Evolutionary conservation across 164 flowering plant genomes (phyloP).

Genomic region (Annona cherimola): DNA sequence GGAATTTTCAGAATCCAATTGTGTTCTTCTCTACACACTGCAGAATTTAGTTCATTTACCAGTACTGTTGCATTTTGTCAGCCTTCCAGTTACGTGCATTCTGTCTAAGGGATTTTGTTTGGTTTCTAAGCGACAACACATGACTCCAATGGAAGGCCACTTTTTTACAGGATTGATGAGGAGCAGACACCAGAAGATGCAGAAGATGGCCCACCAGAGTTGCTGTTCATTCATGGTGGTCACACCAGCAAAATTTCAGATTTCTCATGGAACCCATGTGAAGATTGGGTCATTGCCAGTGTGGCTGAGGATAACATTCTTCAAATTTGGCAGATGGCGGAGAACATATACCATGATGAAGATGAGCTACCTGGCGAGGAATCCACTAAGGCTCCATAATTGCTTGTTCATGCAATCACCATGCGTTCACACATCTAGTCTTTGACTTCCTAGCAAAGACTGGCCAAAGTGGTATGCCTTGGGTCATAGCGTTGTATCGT

Average conservation of each 20-base stretch:
- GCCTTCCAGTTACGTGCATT: not conserved
- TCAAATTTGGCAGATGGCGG: slow-evolving; percentile 99
- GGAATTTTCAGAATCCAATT: not conserved
- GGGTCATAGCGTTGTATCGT: no score
- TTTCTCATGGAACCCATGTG: slow-evolving; percentile 98
- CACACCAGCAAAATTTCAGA: slow-evolving; percentile 96
- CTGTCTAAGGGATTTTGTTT: not conserved
- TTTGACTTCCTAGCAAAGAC: no score
- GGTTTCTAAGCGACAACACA: not conserved
- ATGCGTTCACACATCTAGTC: not conserved
- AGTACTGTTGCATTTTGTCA: no score
- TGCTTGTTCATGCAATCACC: not conserved
- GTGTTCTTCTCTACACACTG: not conserved
- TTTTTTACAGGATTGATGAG: slow-evolving; percentile 65
- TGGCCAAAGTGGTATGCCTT: no score
- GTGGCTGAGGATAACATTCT: slow-evolving; percentile 96
- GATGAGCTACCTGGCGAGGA: slow-evolving; percentile 79
- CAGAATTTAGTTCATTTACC: not conserved
- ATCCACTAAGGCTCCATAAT: slow-evolving; percentile 36
- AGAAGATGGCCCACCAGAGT: slow-evolving; percentile 96
- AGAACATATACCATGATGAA: slow-evolving; percentile 91
- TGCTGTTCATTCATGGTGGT: slow-evolving; percentile 95
- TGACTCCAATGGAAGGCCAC: not conserved
- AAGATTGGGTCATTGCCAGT: slow-evolving; percentile 92
- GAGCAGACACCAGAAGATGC: slow-evolving; percentile 93